A percentile compares a stretch with the other conserved stretches of the same genome.
Conservation (phyloP, 108 stramenopile genomes). For the Chaetoceros muelleri region DNA sequence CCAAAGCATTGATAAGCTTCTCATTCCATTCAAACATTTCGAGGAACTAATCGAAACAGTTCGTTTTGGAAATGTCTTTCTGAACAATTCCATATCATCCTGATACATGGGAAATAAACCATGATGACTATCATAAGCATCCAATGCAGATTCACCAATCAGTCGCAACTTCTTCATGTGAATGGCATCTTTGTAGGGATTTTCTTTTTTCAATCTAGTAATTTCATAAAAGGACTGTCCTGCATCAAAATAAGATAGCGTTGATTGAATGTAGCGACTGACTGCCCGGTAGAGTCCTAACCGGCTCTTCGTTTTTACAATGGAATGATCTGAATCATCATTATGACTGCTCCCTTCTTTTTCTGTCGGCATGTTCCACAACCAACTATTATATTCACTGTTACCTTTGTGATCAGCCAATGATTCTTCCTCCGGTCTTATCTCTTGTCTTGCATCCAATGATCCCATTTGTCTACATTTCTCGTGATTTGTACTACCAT, state of each 20-base stretch:
- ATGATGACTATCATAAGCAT: not conserved
- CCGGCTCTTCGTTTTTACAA: not conserved
- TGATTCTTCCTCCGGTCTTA: not conserved
- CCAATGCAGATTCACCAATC: not conserved
- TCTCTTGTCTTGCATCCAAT: not conserved
- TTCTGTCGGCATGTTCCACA: not conserved
- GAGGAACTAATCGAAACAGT: not conserved
- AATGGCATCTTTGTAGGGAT: not conserved
- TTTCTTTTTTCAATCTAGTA: not conserved
- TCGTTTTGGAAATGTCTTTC: not conserved
- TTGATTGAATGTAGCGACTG: too few species aligned
- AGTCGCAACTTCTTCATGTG: not conserved
- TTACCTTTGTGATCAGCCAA: not conserved
- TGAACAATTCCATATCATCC: not conserved
- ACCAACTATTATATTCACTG: not conserved
- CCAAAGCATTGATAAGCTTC: constrained; percentile 36
- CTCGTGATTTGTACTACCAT: not conserved
- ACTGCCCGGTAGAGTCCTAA: too few species aligned
- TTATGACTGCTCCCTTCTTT: not conserved
- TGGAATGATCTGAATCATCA: not conserved
- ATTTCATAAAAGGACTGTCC: not conserved
- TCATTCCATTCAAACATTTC: constrained; percentile 30
- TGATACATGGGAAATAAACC: not conserved
- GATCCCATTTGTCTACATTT: not conserved
- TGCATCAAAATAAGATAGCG: not conserved